Evolutionary conservation across 2,329 filamentous ascomycete species (phyloP), one percentile per base, ranked within the genome.

Genomic region (Cryphonectria nitschkei): DNA sequence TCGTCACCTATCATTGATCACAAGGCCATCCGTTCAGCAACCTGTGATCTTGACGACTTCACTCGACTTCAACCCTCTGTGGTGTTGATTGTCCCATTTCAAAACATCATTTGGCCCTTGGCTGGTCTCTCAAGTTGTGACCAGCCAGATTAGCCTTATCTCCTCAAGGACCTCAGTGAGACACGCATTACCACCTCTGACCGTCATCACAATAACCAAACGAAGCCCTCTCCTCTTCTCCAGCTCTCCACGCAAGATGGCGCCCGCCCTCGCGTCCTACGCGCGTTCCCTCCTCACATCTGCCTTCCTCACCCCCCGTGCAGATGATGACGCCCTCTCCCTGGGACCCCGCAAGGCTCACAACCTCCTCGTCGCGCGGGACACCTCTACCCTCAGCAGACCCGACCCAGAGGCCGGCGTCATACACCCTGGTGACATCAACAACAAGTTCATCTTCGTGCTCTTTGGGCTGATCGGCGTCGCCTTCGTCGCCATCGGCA

Each of bases 391-490:
- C 29, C 74, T 70, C 63, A 46, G 73, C 19, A 75, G 79, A 2
- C 71, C 77, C 1, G 78, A 88, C 74, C 83, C 87, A 0, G 77
- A 78, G 13, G 71, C 74, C 3, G 89, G 88, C 70, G 82, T 85
- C 16, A 83, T 88, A n/a, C 81, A 84, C 71, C 87, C 88, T 1
- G 80, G 84, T 54, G 76, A 86, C 70, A 88, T 90, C 80, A 89
- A 87, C 81, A 91, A 91, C 77, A 87, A 86, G 29, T 93, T 90
- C 71, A 89, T 97, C 76, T 93, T 98, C 78, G 91, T 92, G 0
- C 84, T 98, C 0, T 97, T 98, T 79, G 95, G 93, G 14, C 80
- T 98, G 26, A 89, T 98, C 67, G 94, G 93, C 46, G 90, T 90
- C 0, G 89, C 83, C 43, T 92, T 98, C 78, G 92, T 96, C 34